Conservation (phyloP, 345 rosid species). For the Gossypium arboreum region DNA sequence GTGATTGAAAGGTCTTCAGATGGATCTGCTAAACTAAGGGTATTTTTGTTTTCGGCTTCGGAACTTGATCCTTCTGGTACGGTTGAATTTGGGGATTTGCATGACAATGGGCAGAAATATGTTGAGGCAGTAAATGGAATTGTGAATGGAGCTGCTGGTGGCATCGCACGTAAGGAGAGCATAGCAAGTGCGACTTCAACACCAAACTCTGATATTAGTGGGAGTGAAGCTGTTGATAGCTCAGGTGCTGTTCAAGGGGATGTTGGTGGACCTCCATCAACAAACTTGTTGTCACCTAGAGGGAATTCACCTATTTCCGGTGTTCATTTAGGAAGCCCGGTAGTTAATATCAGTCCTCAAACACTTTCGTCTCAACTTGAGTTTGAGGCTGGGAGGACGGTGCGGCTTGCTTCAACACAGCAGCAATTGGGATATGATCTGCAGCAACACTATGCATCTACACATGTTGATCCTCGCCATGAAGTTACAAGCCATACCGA, state of each 20-base stretch:
- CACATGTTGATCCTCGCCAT: constrained; percentile 39
- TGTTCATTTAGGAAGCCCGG: constrained; percentile 34
- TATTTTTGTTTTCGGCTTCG: constrained; percentile 54
- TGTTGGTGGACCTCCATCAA: constrained; percentile 28
- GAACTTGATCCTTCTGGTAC: constrained; percentile 46
- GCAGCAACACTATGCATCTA: constrained; percentile 33
- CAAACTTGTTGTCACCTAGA: constrained; percentile 32
- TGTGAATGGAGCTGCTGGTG: constrained; percentile 30
- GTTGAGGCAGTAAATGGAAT: constrained; percentile 69
- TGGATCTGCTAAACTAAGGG: constrained; percentile 66
- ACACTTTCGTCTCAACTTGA: constrained; percentile 32
- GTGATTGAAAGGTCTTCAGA: constrained; percentile 54
- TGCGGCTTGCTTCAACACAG: constrained; percentile 25
- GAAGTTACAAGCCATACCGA: constrained; percentile 33
- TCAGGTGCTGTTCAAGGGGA: constrained; percentile 37
- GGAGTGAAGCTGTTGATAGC: constrained; percentile 43
- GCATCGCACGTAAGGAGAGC: constrained; percentile 54
- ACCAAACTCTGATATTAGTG: constrained; percentile 60
- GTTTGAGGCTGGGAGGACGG: constrained; percentile 39
- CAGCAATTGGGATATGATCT: constrained; percentile 42
- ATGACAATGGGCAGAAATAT: constrained; percentile 56
- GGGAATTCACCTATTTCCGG: constrained; percentile 27
- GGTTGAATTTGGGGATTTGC: constrained; percentile 45
- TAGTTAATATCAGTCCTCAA: constrained; percentile 32
- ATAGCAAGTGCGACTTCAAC: constrained; percentile 59